Percentiles rank a stretch among this genome's conserved stretches.
Conservation (phyloP, 2,329 filamentous ascomycete genomes). For the Colletotrichum sp. region DNA sequence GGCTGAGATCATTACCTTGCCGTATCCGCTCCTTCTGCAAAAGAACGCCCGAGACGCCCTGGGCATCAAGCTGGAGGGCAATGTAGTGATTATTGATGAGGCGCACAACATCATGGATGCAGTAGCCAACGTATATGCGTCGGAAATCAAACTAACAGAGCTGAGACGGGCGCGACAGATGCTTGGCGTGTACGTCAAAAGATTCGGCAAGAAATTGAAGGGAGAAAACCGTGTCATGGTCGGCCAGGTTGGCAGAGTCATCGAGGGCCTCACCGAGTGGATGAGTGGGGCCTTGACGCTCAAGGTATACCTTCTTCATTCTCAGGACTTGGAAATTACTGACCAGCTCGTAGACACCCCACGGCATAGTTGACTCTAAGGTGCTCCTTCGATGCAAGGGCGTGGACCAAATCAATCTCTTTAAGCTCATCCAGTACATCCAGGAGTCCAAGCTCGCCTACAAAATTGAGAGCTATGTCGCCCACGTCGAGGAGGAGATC, state of each 20-base stretch:
- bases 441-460: slow-evolving; percentile 91
- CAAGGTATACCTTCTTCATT: slow-evolving; percentile 41
- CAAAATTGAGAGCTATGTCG: slow-evolving; percentile 90
- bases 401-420: slow-evolving; percentile 93
- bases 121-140: slow-evolving; percentile 84
- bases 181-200: slow-evolving; percentile 81
- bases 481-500: slow-evolving; percentile 60
- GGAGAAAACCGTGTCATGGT: slow-evolving; percentile 92
- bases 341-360: slow-evolving; percentile 42
- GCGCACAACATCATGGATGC: slow-evolving; percentile 98
- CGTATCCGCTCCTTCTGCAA: slow-evolving; percentile 89
- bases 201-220: slow-evolving; percentile 86
- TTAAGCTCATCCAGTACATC: slow-evolving; percentile 85
- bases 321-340: neutral
- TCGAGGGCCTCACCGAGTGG: slow-evolving; percentile 78
- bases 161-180: slow-evolving; percentile 75
- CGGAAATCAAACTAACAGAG: slow-evolving; percentile 75
- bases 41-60: slow-evolving; percentile 86
- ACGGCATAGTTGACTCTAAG: slow-evolving; percentile 74
- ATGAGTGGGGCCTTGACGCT: slow-evolving; percentile 58
- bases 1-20: slow-evolving; percentile 89
- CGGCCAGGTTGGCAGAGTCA: slow-evolving; percentile 81
- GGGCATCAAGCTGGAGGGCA: slow-evolving; percentile 82
- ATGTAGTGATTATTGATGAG: slow-evolving; percentile 95
- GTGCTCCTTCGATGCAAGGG: slow-evolving; percentile 82